Evolutionary conservation across 2,329 filamentous ascomycete species (phyloP).

Genomic region (Escovopsis sp.): DNA sequence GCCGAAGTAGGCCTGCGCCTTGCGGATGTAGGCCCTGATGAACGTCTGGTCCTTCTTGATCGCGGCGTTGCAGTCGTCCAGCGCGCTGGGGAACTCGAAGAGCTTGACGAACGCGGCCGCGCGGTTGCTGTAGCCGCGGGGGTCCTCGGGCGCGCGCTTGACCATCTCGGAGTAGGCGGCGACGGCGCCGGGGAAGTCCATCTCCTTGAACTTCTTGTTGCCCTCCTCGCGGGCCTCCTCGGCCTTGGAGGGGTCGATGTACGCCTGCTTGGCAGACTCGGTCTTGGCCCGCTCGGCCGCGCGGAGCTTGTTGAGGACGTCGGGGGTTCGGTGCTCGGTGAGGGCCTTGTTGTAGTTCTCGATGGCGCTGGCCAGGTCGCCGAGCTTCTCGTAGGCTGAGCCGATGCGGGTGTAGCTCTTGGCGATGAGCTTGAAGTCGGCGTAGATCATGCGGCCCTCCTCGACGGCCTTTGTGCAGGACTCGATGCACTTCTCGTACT

Average conservation of each 20-base stretch:
- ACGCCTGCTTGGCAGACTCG: constrained; percentile 60
- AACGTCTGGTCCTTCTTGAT: constrained; percentile 87
- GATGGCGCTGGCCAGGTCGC: constrained; percentile 65
- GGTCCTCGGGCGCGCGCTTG: constrained; percentile 85
- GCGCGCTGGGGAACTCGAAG: constrained; percentile 83
- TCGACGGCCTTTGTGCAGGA: constrained; percentile 78
- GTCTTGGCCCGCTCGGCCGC: constrained; percentile 76
- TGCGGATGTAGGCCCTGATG: constrained; percentile 90
- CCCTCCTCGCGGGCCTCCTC: constrained; percentile 91
- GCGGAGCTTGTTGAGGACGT: constrained; percentile 84
- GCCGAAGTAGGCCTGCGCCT: constrained; percentile 86
- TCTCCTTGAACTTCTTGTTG: constrained; percentile 94
- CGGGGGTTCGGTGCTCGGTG: constrained; percentile 91
- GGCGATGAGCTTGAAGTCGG: constrained; percentile 96
- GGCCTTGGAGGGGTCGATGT: constrained; percentile 81
- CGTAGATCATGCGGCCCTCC: constrained; percentile 75
- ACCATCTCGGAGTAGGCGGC: constrained; percentile 93
- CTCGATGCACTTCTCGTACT: constrained; percentile 77
- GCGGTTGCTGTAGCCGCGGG: constrained; percentile 92
- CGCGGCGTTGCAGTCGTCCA: constrained; percentile 82
- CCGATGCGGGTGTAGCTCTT: constrained; percentile 97
- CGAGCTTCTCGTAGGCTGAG: constrained; percentile 80
- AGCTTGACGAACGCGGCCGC: constrained; percentile 95
- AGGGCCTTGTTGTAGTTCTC: constrained; percentile 87
- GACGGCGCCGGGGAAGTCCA: constrained; percentile 88